Base-by-base conservation (phyloP, 2,329 filamentous ascomycete genomes). In the Stenocarpella maydis region DNA sequence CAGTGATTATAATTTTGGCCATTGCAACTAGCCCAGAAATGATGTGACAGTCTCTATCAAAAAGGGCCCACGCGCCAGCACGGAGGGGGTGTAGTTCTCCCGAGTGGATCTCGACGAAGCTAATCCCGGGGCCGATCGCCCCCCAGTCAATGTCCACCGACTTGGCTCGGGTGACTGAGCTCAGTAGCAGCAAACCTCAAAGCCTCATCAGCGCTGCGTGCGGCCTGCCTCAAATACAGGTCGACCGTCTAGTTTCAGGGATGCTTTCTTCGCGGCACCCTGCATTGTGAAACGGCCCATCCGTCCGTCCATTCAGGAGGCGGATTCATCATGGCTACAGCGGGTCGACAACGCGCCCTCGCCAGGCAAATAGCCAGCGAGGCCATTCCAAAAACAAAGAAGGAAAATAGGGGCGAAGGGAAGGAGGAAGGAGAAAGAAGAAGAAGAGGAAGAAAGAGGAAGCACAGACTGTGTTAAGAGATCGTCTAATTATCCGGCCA, bases 171-270 rank as follows among this genome's bases (percentile, higher is more conserved):
- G 49, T 63, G 58, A 63, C 28, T 43, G 28, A 49, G 24, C 28
- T 49, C 28, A 63, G 28, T 5, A 49, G 28, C 58, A 37, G 31
- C n/a, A n/a, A 49, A 49, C 4, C 15, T 43, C 28, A 43, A 34
- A 34, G 43, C 43, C 26, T 63, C 28, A 4, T 19, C 26, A 43
- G 58, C 21, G 41, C 15, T 34, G 31, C 12, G 19, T 61, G n/a
- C 31, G 37, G 58, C 43, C 58, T 34, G 34, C 43, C 43, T 49
- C 58, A 54, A 31, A 54, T 41, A 55, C 41, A 55, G 24, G 37
- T 65, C 34, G 47, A 65, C 41, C 49, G 37, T 54, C 49, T 50
- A 37, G 64, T 66, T 66, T 55, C 50, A 66, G 47, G 26, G 47
- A 10, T 26, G 50, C 26, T 55, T 45, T 47, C 50, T 43, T 45